phyloP scores from a whole-genome alignment of 306 rosid species.

The Lablab purpureus region DNA sequence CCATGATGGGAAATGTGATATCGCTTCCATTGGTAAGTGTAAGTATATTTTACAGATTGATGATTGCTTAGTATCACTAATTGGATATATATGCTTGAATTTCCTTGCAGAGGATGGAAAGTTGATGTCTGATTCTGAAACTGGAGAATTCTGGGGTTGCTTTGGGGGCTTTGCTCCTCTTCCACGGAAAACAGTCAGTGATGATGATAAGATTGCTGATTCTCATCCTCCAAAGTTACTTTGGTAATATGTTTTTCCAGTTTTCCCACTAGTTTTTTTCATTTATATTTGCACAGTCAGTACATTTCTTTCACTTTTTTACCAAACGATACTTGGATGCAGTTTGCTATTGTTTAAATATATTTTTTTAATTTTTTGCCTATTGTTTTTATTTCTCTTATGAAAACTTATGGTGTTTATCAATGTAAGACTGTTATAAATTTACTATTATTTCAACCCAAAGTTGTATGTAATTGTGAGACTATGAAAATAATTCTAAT shows the following conservation, averaged over 20 bases:
- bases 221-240: slow-evolving; percentile 75
- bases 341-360: slow-evolving; percentile 7
- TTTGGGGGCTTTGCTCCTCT: slow-evolving; percentile 99
- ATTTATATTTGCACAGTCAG: slow-evolving; percentile 14
- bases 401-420: slow-evolving; percentile 21
- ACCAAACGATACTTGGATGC: slow-evolving; percentile 29
- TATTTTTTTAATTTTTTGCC: slow-evolving; percentile 15
- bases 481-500: not conserved
- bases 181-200: slow-evolving; percentile 76
- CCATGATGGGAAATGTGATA: slow-evolving; percentile 96
- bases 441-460: slow-evolving; percentile 30
- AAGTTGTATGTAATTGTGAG: slow-evolving; percentile 23
- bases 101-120: slow-evolving; percentile 88
- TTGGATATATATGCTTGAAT: slow-evolving; percentile 49
- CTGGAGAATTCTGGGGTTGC: slow-evolving; percentile 96
- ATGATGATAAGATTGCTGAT: slow-evolving; percentile 63
- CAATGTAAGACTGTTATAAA: not conserved
- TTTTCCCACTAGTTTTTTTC: slow-evolving; percentile 31
- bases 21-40: slow-evolving; percentile 93
- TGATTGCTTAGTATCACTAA: slow-evolving; percentile 44
- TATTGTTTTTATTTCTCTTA: slow-evolving; percentile 21
- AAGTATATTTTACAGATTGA: slow-evolving; percentile 26
- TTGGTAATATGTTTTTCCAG: slow-evolving; percentile 65
- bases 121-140: slow-evolving; percentile 95
- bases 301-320: slow-evolving; percentile 17